Evolutionary conservation across 2,329 filamentous ascomycete species (phyloP), one percentile per base, ranked within the genome.

Genomic region (Sporothrix protearum): DNA sequence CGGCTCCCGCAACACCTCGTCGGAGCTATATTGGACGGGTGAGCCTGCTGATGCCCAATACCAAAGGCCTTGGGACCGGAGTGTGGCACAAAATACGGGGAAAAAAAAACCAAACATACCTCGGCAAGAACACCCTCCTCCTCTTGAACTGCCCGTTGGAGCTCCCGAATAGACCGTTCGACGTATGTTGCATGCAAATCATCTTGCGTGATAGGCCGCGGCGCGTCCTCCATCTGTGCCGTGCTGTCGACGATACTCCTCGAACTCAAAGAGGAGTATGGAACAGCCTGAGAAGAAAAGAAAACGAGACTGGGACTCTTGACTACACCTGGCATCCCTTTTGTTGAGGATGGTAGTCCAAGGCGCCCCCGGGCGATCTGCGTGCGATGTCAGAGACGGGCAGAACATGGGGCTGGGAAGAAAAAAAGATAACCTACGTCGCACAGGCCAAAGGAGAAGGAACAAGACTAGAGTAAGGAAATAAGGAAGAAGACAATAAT

Each of bases 121-220:
- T 82, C 82, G 71, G 81, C 78, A 22, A 89, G 78, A 69, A 83
- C 80, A 69, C 79, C 78, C 76, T 88, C 85, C 73, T 87, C 84
- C 76, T 89, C 84, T 71, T 82, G 81, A 39, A 90, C 83, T 76
- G 83, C 83, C 19, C 80, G 81, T 77, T 91, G 88, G 1, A 95
- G 86, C 77, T 91, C 89, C 73, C 84, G 85, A 59, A 94, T 77
- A 1, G 92, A 93, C 70, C 87, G 85, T 71, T 92, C 87, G 59
- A 95, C 82, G 76, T 85, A 87, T 55, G 83, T 78, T 69, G 85
- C 81, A 73, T 89, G 84, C 71, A 81, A 74, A 61, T 77, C 75
- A 76, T 83, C 80, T 28, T 78, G 76, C 53, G 79, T 80, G 59
- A 80, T 74, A 47, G 73, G 73, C 22, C 74, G 74, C 71, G 74